Evolutionary conservation across 2,329 filamentous ascomycete genomes (phyloP).

Genomic region (Balansia obtecta): DNA sequence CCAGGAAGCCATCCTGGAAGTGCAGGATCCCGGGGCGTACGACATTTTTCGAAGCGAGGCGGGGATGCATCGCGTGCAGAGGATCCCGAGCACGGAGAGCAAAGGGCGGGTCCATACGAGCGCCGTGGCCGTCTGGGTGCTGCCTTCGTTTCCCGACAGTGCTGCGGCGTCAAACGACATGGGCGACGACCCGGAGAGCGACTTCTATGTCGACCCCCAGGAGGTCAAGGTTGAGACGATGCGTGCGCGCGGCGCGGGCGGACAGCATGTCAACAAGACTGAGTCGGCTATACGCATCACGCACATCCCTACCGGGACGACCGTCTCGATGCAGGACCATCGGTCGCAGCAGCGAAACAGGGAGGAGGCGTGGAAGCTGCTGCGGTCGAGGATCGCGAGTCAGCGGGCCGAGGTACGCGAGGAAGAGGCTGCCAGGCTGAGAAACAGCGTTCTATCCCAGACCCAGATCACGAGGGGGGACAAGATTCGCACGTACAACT

Average conservation of each 20-base stretch:
- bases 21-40: conserved; percentile 67
- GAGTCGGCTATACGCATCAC: conserved; percentile 91
- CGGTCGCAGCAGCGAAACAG: conserved; percentile 85
- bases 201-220: conserved; percentile 77
- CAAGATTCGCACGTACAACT: conserved; percentile 90
- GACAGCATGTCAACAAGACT: conserved; percentile 97
- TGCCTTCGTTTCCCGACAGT: conserved; percentile 64
- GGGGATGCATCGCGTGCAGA: conserved; percentile 89
- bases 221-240: conserved; percentile 83
- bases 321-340: conserved; percentile 85
- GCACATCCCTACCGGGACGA: conserved; percentile 74
- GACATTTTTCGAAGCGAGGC: conserved; percentile 74
- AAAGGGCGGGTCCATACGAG: conserved; percentile 90
- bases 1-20: conserved; percentile 77
- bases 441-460: conserved; percentile 66
- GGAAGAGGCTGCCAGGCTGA: conserved; percentile 60
- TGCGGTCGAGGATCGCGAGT: conserved; percentile 74
- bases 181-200: conserved; percentile 74
- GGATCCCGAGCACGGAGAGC: conserved; percentile 80
- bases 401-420: conserved; percentile 70
- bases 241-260: conserved; percentile 82
- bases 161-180: conserved; percentile 37
- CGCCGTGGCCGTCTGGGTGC: conserved; percentile 81
- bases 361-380: conserved; percentile 72
- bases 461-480: conserved; percentile 81